Evolutionary conservation across 2,329 filamentous ascomycete genomes (phyloP).

Genomic region (Graphilbum fragrans): DNA sequence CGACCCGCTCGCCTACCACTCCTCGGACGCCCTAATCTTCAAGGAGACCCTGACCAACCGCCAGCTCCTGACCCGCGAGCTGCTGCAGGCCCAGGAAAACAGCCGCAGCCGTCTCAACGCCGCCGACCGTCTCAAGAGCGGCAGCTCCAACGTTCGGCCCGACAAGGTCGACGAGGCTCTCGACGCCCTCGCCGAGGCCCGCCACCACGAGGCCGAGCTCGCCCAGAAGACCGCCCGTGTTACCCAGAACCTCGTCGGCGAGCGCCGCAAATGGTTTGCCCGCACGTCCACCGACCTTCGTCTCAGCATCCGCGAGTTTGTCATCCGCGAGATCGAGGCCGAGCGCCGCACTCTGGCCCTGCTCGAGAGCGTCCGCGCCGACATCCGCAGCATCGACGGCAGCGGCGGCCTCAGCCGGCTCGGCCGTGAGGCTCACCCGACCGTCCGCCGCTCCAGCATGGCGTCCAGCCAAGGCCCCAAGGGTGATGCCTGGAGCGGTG

Average conservation of each 20-base stretch:
- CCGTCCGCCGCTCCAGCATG: constrained; percentile 59
- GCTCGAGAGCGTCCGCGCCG: constrained; percentile 84
- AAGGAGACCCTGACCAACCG: constrained; percentile 97
- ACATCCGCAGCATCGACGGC: constrained; percentile 84
- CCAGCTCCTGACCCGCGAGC: constrained; percentile 87
- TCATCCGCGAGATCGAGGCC: constrained; percentile 87
- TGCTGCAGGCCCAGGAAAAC: constrained; percentile 78
- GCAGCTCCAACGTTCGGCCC: constrained; percentile 71
- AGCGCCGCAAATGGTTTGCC: constrained; percentile 84
- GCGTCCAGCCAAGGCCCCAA: constrained; percentile 88
- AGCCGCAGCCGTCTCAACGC: constrained; percentile 74
- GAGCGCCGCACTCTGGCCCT: constrained; percentile 85
- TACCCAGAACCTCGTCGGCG: constrained; percentile 75
- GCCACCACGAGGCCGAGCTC: constrained; percentile 68
- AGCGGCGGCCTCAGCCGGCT: constrained; percentile 82
- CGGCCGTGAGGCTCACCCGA: constrained; percentile 77
- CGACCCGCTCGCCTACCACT: constrained; percentile 90
- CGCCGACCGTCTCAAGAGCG: constrained; percentile 76
- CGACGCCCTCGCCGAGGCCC: constrained; percentile 74
- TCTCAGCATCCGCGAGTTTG: constrained; percentile 78
- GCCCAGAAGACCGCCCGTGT: constrained; percentile 79
- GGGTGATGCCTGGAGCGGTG: constrained; percentile 96
- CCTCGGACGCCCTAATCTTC: constrained; percentile 90
- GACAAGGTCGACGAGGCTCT: constrained; percentile 99
- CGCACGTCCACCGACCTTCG: constrained; percentile 78